phyloP scores from a whole-genome alignment of 345 rosid genomes.

The Erucastrum elatum region DNA sequence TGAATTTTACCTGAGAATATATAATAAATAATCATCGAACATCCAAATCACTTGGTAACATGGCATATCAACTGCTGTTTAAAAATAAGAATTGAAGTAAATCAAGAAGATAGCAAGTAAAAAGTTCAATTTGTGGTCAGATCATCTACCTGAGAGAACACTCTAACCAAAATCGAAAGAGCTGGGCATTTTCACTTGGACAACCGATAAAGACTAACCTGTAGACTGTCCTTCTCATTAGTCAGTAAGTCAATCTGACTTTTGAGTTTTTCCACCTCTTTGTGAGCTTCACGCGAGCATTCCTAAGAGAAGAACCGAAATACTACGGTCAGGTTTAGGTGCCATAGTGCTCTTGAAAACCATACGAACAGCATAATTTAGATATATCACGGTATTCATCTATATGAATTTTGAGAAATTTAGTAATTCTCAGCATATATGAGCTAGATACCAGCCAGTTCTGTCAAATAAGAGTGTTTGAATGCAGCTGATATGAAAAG shows the following conservation, averaged over 20 bases:
- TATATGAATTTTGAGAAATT: background rate
- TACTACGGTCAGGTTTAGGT: slow-evolving; percentile 10
- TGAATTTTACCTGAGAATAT: slow-evolving; percentile 56
- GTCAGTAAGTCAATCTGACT: slow-evolving; percentile 55
- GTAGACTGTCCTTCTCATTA: slow-evolving; percentile 58
- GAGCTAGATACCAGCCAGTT: slow-evolving; percentile 13
- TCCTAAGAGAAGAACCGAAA: slow-evolving; percentile 9
- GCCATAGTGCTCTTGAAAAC: slow-evolving; percentile 2
- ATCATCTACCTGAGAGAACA: background rate
- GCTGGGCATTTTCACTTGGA: slow-evolving; percentile 1
- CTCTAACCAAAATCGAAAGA: slow-evolving; percentile 2
- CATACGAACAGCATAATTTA: background rate
- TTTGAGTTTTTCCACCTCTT: slow-evolving; percentile 63
- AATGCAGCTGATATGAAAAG: no score
- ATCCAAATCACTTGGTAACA: background rate
- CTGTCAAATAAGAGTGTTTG: background rate
- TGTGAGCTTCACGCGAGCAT: slow-evolving; percentile 14
- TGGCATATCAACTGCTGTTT: background rate
- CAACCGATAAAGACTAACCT: slow-evolving; percentile 53
- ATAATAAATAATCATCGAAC: background rate
- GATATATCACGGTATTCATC: background rate
- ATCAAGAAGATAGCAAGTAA: background rate
- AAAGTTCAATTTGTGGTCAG: background rate
- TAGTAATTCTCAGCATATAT: background rate
- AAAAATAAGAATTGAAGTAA: background rate